Evolutionary conservation across 2,329 filamentous ascomycete genomes (phyloP), one percentile per base, ranked within the genome.

Genomic region (Pyricularia pennisetigena): DNA sequence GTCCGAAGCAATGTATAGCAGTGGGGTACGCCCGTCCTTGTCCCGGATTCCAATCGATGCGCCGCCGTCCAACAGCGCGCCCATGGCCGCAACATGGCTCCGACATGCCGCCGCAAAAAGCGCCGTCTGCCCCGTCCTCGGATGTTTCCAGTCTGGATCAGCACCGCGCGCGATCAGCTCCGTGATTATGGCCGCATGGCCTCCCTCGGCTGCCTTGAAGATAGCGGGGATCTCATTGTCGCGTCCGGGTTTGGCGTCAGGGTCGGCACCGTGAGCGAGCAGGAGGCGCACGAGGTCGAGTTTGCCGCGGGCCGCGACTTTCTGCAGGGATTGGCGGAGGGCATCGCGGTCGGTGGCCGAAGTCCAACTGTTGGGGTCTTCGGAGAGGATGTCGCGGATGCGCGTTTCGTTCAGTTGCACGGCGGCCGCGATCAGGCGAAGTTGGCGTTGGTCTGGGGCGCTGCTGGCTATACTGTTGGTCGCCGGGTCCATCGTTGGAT

Each of bases 251-350:
- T 80, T 75, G 28, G 77, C 68, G 71, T 63, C 57, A 23, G 66
- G 66, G 26, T 78, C 78, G 65, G 79, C 78, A 68, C 79, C 78
- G 63, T 76, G 72, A 9, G 76, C 72, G 67, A 82, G 76, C 20
- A 82, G 74, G 29, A 80, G 74, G 14, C 74, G 74, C 16, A 78
- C 73, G 59, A 81, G 72, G 14, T 73, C 70, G 59, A 79, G 73
- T 49, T 75, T 76, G 62, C 77, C 78, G 41, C 79, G 78, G 6
- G 73, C 74, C 0, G 76, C 76, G 9, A 75, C 76, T 69, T 78
- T 79, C 68, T 79, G 78, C 59, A 80, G 74, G 0, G 77, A 71
- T 69, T 78, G 76, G 67, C 78, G 77, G 26, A 80, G 71, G 4
- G 78, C 76, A 68, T 78, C 75, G 68, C 74, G 75, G 70, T 79